These are phyloP conservation scores for Candida piceae DNA, from an alignment of 805 yeast genomes.

Conservation along the genomic window DNA sequence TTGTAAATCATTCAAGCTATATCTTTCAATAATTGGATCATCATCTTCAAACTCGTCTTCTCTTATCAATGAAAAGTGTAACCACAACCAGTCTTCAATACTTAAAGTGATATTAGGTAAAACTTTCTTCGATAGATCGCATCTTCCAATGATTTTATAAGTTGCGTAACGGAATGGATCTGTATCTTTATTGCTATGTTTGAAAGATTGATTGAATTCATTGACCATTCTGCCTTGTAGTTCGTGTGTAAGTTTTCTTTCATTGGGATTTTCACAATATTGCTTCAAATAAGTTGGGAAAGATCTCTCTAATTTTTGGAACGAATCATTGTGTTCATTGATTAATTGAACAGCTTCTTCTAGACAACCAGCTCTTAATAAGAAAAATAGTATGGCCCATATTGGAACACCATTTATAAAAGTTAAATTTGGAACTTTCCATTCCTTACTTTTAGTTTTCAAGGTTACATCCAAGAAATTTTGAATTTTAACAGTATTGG, in stretches of 20 bases:
- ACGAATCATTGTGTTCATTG: conserved; percentile 56
- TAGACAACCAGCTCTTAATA: conserved; percentile 77
- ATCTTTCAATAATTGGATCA: conserved; percentile 60
- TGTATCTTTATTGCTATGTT: conserved; percentile 52
- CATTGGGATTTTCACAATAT: conserved; percentile 52
- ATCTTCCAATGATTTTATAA: conserved; percentile 89
- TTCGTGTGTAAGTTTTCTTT: conserved; percentile 56
- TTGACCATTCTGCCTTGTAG: conserved; percentile 63
- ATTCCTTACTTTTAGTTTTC: conserved; percentile 34
- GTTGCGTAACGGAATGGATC: conserved; percentile 91
- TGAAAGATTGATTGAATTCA: conserved; percentile 83
- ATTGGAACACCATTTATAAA: conserved; percentile 80
- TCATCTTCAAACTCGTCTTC: conserved; percentile 38
- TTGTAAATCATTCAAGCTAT: conserved; percentile 71
- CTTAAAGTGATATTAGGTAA: conserved; percentile 67
- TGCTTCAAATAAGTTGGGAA: conserved; percentile 77
- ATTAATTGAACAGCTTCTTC: conserved; percentile 75
- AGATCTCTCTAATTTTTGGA: conserved; percentile 79
- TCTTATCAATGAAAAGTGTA: conserved; percentile 71
- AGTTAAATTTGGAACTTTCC: conserved; percentile 52
- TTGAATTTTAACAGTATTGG: conserved; percentile 65
- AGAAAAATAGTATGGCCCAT: conserved; percentile 89
- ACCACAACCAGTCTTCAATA: conserved; percentile 96
- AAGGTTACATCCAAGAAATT: conserved; percentile 49
- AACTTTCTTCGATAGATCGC: conserved; percentile 62